These are phyloP conservation scores for Talaromyces trachyspermus DNA, from an alignment of 495 filamentous ascomycete species.

Conservation along the genomic window DNA sequence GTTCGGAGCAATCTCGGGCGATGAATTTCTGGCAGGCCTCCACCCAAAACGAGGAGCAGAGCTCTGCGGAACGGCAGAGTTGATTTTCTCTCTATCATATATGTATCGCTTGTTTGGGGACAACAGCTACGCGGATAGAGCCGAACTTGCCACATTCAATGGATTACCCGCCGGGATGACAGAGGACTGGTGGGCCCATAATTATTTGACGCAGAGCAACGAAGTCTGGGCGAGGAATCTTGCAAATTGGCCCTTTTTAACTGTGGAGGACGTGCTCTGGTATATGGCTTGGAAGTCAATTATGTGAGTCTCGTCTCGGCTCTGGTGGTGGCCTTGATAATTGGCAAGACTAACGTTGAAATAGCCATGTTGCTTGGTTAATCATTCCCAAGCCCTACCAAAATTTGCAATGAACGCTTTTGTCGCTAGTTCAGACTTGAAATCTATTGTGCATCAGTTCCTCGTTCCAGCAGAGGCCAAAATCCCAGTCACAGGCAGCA, in stretches of 20 bases:
- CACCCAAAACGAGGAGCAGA: conserved; percentile 31
- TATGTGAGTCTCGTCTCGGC: conserved; percentile 12
- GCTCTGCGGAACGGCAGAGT: conserved; percentile 35
- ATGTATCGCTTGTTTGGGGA: conserved; percentile 36
- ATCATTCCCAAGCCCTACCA: conserved; percentile 53
- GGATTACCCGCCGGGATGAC: conserved; percentile 47
- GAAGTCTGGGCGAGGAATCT: conserved; percentile 43
- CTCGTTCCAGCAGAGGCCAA: conserved; percentile 5
- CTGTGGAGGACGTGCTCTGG: conserved; percentile 7
- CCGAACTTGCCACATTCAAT: conserved; percentile 54
- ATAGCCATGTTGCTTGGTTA: conserved; percentile 56
- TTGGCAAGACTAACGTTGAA: no score
- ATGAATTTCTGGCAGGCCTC: conserved; percentile 26
- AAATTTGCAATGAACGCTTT: conserved; percentile 39
- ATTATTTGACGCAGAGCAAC: conserved; percentile 53
- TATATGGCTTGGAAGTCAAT: conserved; percentile 8
- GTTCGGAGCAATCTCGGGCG: conserved; percentile 31
- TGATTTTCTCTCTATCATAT: conserved; percentile 37
- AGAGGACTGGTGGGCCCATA: conserved; percentile 53
- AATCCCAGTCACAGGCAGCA: neutral
- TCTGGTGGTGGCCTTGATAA: no score
- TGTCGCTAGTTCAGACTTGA: conserved; percentile 6
- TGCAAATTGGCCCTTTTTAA: conserved; percentile 43
- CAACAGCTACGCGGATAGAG: conserved; percentile 45
- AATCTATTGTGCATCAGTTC: conserved; percentile 5